These are phyloP conservation scores for Pterocarpus macrocarpus DNA, from an alignment of 306 rosid species.

Conservation along the genomic window DNA sequence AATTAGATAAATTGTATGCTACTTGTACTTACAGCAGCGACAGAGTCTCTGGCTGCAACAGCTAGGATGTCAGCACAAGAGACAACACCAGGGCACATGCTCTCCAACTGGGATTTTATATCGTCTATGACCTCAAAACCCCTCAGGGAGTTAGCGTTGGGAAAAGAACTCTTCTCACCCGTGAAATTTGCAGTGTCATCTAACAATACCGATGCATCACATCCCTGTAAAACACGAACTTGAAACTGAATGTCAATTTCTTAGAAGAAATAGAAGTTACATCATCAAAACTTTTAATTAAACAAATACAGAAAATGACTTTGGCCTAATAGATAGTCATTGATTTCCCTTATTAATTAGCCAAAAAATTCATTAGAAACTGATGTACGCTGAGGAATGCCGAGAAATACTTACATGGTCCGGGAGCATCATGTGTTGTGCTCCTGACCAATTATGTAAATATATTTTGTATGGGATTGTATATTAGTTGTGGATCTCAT, in stretches of 20 bases:
- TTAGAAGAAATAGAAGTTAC: neutral
- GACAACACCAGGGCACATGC: constrained; percentile 48
- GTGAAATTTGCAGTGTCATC: constrained; percentile 54
- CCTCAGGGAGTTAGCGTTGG: constrained; percentile 55
- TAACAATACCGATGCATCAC: constrained; percentile 66
- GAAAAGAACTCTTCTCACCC: constrained; percentile 54
- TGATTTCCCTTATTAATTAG: constrained; percentile 50
- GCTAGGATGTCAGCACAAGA: constrained; percentile 69
- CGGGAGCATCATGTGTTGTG: too few relatives aligned
- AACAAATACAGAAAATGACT: too few relatives aligned
- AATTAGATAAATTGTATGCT: too few relatives aligned
- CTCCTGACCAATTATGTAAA: too few relatives aligned
- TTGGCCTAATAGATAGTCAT: too few relatives aligned
- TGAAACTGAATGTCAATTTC: neutral
- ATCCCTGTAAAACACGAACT: constrained; percentile 51
- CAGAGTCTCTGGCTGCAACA: constrained; percentile 60
- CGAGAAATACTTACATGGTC: too few relatives aligned
- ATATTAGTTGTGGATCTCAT: too few relatives aligned
- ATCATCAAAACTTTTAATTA: neutral
- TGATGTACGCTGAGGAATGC: too few relatives aligned
- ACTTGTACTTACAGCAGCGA: constrained; percentile 47
- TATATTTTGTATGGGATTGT: too few relatives aligned
- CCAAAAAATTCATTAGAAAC: too few relatives aligned
- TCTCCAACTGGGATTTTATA: constrained; percentile 54
- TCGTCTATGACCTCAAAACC: constrained; percentile 62